Evolutionary conservation across 2,329 filamentous ascomycete species (phyloP).

Genomic region (Lomentospora prolificans): DNA sequence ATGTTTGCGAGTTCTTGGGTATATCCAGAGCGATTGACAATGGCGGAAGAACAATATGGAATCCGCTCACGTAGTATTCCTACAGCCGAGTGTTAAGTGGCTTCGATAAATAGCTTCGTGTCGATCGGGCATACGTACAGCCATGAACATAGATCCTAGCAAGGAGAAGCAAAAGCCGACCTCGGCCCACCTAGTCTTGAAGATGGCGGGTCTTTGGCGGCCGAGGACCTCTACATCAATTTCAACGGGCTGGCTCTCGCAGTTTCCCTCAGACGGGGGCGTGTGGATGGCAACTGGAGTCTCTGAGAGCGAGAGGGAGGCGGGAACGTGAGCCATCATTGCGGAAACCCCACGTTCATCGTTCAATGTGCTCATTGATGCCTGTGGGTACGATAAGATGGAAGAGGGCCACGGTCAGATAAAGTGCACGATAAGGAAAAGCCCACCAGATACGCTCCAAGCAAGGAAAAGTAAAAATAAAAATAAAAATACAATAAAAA

Average conservation of each 20-base stretch:
- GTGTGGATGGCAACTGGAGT: not conserved
- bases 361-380: not conserved
- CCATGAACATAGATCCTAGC: conserved; percentile 51
- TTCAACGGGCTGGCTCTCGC: not conserved
- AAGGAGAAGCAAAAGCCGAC: conserved; percentile 53
- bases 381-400: no score
- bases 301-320: not conserved
- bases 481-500: no score
- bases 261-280: not conserved
- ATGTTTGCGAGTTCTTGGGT: conserved; percentile 48
- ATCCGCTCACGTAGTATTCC: conserved; percentile 13
- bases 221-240: conserved; percentile 48
- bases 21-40: conserved; percentile 54
- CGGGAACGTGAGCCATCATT: not conserved
- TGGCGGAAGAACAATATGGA: conserved; percentile 48
- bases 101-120: not conserved
- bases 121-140: not conserved
- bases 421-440: no score
- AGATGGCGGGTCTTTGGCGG: conserved; percentile 48
- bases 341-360: not conserved
- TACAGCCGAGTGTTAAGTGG: conserved; percentile 10
- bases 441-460: no score
- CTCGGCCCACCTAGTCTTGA: conserved; percentile 44
- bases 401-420: no score
- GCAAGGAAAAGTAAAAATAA: no score